Evolutionary conservation across 1,284 basidiomycete genomes (phyloP).

Genomic region (Ustilago crameri): DNA sequence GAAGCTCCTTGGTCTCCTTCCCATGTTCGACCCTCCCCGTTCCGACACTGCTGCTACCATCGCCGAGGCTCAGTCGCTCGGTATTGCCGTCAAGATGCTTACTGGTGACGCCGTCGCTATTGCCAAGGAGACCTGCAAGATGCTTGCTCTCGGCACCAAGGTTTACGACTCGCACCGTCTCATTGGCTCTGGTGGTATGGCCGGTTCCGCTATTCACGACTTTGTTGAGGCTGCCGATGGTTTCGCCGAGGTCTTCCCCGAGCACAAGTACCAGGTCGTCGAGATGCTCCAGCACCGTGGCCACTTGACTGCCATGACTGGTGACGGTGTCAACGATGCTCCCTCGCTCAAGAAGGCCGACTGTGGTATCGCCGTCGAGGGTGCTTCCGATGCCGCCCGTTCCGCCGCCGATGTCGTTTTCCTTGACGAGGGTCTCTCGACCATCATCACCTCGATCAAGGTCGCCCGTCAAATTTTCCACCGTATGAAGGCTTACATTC

Average conservation of each 20-base stretch:
- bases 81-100: slow-evolving; percentile 74
- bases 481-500: slow-evolving; percentile 73
- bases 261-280: slow-evolving; percentile 73
- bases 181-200: slow-evolving; percentile 72
- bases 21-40: slow-evolving; percentile 73
- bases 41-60: slow-evolving; percentile 73
- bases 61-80: slow-evolving; percentile 72
- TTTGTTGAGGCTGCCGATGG: slow-evolving; percentile 74
- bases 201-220: slow-evolving; percentile 72
- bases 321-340: slow-evolving; percentile 70
- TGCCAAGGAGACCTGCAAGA: slow-evolving; percentile 73
- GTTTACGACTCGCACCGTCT: slow-evolving; percentile 74
- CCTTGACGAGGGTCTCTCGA: slow-evolving; percentile 71
- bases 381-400: slow-evolving; percentile 72
- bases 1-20: slow-evolving; percentile 71
- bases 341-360: slow-evolving; percentile 72
- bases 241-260: slow-evolving; percentile 74
- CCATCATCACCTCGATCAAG: slow-evolving; percentile 74
- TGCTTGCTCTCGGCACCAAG: slow-evolving; percentile 72
- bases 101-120: slow-evolving; percentile 75
- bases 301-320: slow-evolving; percentile 73
- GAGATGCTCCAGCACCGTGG: slow-evolving; percentile 73
- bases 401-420: slow-evolving; percentile 73
- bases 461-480: slow-evolving; percentile 74
- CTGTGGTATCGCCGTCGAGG: slow-evolving; percentile 72